Conservation (phyloP, 495 filamentous ascomycete genomes). For the Pseudevernia furfuracea region DNA sequence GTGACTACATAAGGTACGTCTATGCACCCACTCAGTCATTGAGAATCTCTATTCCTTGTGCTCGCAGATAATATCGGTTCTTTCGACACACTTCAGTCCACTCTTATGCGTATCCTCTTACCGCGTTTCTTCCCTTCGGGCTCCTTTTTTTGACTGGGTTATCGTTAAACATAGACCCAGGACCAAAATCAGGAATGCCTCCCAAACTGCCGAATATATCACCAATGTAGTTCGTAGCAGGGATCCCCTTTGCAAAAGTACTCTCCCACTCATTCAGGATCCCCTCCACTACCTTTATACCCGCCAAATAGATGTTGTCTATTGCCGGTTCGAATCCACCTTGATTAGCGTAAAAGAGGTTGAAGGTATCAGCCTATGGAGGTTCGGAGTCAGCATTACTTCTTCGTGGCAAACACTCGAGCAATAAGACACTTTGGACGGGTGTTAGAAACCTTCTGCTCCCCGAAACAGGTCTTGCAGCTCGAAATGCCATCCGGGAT, state of each 20-base stretch:
- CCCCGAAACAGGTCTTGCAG: background rate
- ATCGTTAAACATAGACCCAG: conserved; percentile 34
- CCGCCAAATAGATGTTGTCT: conserved; percentile 60
- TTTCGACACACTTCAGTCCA: background rate
- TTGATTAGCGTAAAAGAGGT: conserved; percentile 52
- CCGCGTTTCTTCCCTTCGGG: conserved; percentile 12
- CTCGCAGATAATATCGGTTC: background rate
- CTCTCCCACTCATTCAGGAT: conserved; percentile 54
- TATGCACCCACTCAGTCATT: background rate
- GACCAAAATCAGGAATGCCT: conserved; percentile 59
- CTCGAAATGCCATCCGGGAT: background rate
- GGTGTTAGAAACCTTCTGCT: background rate
- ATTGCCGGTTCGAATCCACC: conserved; percentile 52
- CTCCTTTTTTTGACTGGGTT: conserved; percentile 25
- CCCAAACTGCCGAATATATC: conserved; percentile 64
- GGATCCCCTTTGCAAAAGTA: conserved; percentile 51
- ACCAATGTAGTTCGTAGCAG: conserved; percentile 61
- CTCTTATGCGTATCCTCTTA: conserved; percentile 7
- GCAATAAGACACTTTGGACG: background rate
- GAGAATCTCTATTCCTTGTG: background rate
- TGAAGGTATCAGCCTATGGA: conserved; percentile 35
- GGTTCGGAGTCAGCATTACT: background rate
- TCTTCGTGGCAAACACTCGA: background rate
- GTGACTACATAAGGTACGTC: background rate
- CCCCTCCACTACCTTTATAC: conserved; percentile 58